Conservation (phyloP, 2,329 filamentous ascomycete species). For the Lachnellula hyalina region DNA sequence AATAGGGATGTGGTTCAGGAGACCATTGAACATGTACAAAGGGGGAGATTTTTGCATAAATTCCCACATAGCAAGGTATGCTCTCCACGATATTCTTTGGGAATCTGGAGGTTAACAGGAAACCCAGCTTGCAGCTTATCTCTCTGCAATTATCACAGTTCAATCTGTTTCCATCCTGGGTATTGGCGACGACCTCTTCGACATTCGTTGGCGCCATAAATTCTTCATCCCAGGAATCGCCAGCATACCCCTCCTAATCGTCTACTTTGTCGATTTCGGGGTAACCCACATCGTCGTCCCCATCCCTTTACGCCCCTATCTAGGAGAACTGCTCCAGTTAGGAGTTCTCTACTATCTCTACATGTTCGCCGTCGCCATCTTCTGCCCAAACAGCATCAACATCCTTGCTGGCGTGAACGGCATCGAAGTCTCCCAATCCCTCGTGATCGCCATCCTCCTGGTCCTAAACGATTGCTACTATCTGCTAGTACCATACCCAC, state of each 20-base stretch:
- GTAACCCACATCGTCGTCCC: constrained; percentile 94
- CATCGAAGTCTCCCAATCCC: constrained; percentile 90
- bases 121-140: constrained; percentile 78
- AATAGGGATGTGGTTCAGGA: constrained; percentile 77
- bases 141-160: constrained; percentile 88
- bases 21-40: constrained; percentile 43
- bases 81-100: not conserved
- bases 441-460: constrained; percentile 82
- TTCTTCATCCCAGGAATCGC: constrained; percentile 95
- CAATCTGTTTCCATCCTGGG: constrained; percentile 88
- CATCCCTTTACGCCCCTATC: constrained; percentile 73
- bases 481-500: constrained; percentile 74
- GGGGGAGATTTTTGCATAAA: constrained; percentile 78
- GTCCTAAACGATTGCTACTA: constrained; percentile 85
- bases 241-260: constrained; percentile 85
- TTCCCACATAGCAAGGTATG: constrained; percentile 91
- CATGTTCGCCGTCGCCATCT: constrained; percentile 95
- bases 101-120: not conserved
- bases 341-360: constrained; percentile 86
- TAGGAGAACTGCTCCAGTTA: constrained; percentile 76
- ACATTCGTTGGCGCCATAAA: constrained; percentile 98
- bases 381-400: constrained; percentile 98
- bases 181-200: constrained; percentile 92
- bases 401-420: constrained; percentile 99
- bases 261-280: constrained; percentile 98